A percentile compares a stretch with the other conserved stretches of the same genome.
phyloP scores from a whole-genome alignment of 2,329 filamentous ascomycete genomes.

The Aspergillus spinulosporus region DNA sequence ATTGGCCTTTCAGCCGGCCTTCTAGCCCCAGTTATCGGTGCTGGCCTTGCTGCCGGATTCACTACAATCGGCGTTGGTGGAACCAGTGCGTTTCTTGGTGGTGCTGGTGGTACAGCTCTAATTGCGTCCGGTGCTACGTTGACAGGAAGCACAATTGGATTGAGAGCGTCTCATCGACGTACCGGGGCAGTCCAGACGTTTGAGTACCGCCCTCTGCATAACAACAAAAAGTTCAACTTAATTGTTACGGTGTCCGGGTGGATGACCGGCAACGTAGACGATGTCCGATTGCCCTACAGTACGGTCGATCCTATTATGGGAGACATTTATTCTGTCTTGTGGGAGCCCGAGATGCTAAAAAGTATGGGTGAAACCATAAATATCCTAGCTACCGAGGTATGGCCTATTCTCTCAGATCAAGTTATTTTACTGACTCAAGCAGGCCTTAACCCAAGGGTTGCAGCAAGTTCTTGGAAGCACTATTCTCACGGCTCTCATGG shows the following conservation, averaged over 20 bases:
- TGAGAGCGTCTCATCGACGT: conserved; percentile 78
- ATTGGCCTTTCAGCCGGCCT: conserved; percentile 93
- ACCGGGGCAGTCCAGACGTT: conserved; percentile 94
- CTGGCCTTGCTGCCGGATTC: conserved; percentile 89
- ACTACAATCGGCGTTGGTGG: conserved; percentile 92
- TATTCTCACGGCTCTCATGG: conserved; percentile 85
- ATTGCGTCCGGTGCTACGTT: conserved; percentile 88
- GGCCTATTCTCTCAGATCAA: not conserved
- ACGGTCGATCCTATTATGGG: conserved; percentile 98
- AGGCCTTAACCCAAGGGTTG: conserved; percentile 92
- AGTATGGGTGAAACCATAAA: conserved; percentile 99
- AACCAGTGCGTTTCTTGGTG: conserved; percentile 84
- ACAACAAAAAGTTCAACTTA: conserved; percentile 95
- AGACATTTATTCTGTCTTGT: conserved; percentile 92
- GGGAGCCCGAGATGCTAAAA: conserved; percentile 97
- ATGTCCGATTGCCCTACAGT: conserved; percentile 91
- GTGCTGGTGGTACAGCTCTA: conserved; percentile 86
- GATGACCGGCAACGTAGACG: conserved; percentile 98
- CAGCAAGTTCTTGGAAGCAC: conserved; percentile 94
- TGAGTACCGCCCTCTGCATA: conserved; percentile 93
- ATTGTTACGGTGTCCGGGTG: conserved; percentile 94
- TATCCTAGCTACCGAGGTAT: conserved; percentile 90
- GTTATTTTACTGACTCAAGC: not conserved
- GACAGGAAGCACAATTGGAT: conserved; percentile 82
- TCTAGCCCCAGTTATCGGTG: conserved; percentile 88